phyloP scores from a whole-genome alignment of 2,329 filamentous ascomycete species.

The Colletotrichum sp. region DNA sequence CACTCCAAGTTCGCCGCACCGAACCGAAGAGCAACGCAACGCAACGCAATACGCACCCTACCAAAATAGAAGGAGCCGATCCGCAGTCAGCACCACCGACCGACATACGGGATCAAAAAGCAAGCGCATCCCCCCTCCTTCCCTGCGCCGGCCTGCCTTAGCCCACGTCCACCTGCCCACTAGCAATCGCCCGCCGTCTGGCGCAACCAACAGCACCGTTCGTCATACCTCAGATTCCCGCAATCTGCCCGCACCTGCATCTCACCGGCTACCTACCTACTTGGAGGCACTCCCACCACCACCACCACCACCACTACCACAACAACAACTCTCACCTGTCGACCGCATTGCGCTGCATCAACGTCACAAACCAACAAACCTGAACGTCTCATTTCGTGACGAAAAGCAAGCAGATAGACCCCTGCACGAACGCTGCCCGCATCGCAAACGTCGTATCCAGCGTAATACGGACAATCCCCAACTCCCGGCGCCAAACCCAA shows the following conservation, averaged over 20 bases:
- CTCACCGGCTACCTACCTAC: not conserved
- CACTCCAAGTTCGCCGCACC: not conserved
- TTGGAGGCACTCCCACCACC: not conserved
- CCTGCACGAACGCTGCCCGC: not conserved
- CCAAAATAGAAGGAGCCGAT: not conserved
- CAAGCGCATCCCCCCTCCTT: not conserved
- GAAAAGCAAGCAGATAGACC: not conserved
- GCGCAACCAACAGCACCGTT: not conserved
- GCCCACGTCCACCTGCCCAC: not conserved
- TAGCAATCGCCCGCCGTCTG: not conserved
- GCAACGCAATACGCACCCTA: not conserved
- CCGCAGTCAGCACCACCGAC: not conserved
- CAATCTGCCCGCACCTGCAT: not conserved
- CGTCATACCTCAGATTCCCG: constrained; percentile 1
- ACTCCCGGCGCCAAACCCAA: not conserved
- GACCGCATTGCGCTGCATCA: not conserved
- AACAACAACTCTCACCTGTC: not conserved
- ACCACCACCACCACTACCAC: not conserved
- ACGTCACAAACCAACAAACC: not conserved
- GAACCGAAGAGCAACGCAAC: not conserved
- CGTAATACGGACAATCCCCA: not conserved
- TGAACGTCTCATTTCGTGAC: not conserved
- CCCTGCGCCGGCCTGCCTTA: not conserved
- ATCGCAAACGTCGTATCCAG: not conserved
- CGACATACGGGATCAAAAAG: not conserved